These are phyloP conservation scores for Russula vinacea DNA, from an alignment of 768 basidiomycete genomes.

Conservation along the genomic window DNA sequence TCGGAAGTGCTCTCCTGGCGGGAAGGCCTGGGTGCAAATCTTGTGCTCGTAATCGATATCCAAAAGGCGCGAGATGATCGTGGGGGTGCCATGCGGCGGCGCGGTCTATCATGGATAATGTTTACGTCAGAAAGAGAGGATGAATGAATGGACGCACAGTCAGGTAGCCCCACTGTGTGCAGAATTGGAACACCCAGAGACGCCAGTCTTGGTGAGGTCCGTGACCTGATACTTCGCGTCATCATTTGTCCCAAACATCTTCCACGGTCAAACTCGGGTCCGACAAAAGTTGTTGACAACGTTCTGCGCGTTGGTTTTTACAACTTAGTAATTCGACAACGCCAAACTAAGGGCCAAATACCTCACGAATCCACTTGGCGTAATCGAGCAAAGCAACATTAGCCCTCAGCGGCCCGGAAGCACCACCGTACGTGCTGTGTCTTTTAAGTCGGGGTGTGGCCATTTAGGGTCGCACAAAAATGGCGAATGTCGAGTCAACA, in stretches of 20 bases:
- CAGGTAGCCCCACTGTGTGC: conserved; percentile 96
- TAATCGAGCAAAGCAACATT: conserved; percentile 68
- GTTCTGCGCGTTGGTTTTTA: conserved; percentile 17
- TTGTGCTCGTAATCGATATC: conserved; percentile 67
- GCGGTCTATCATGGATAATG: conserved; percentile 49
- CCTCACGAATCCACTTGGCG: conserved; percentile 72
- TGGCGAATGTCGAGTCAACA: conserved; percentile 56
- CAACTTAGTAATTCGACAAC: neutral
- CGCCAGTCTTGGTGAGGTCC: conserved; percentile 75
- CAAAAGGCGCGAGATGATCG: conserved; percentile 76
- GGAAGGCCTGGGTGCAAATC: conserved; percentile 70
- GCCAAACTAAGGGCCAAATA: conserved; percentile 32
- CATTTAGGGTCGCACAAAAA: conserved; percentile 56
- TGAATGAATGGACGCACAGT: conserved; percentile 44
- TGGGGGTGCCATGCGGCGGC: conserved; percentile 63
- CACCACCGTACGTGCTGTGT: neutral
- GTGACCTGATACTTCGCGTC: conserved; percentile 58
- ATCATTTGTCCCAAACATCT: conserved; percentile 85
- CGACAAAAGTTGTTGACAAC: conserved; percentile 25
- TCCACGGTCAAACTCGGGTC: conserved; percentile 46
- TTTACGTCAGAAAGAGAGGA: neutral
- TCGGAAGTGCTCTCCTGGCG: conserved; percentile 67
- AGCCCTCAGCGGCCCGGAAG: conserved; percentile 35
- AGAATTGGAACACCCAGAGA: conserved; percentile 87
- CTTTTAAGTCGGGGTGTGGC: conserved; percentile 15